These are phyloP conservation scores for Capronia americana DNA, from an alignment of 2,329 filamentous ascomycete genomes.

Conservation along the genomic window DNA sequence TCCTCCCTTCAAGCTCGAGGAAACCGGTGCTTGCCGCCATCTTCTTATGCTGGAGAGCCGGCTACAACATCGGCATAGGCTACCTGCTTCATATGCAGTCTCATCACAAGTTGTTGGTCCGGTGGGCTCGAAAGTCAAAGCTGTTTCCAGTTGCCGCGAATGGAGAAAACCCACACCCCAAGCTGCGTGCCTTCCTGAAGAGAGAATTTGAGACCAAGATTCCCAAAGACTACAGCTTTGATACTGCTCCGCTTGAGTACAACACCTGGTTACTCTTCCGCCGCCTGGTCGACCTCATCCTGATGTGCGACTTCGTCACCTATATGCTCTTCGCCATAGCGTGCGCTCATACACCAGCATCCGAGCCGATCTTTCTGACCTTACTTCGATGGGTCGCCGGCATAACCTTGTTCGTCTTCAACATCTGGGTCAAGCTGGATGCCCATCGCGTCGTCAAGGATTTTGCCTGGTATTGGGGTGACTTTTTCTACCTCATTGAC, in stretches of 20 bases:
- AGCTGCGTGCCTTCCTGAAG: slow-evolving; percentile 83
- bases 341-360: slow-evolving; percentile 75
- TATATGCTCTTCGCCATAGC: slow-evolving; percentile 96
- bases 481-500: slow-evolving; percentile 98
- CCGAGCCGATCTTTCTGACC: slow-evolving; percentile 73
- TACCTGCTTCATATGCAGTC: slow-evolving; percentile 89
- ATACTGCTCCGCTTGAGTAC: slow-evolving; percentile 93
- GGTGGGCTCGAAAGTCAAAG: slow-evolving; percentile 83
- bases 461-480: slow-evolving; percentile 99
- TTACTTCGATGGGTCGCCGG: slow-evolving; percentile 79
- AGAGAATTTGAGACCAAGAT: slow-evolving; percentile 94
- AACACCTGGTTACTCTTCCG: slow-evolving; percentile 99
- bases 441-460: slow-evolving; percentile 98
- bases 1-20: slow-evolving; percentile 72
- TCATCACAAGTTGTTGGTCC: slow-evolving; percentile 80
- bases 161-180: slow-evolving; percentile 82
- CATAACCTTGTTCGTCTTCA: slow-evolving; percentile 83
- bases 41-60: slow-evolving; percentile 90
- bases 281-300: slow-evolving; percentile 90
- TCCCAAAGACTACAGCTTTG: slow-evolving; percentile 89
- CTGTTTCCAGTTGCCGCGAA: slow-evolving; percentile 84
- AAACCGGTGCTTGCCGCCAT: slow-evolving; percentile 79
- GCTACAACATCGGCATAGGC: slow-evolving; percentile 94
- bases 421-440: slow-evolving; percentile 97
- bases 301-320: slow-evolving; percentile 98